phyloP scores from a whole-genome alignment of 768 basidiomycete species.

The Suillus discolor region DNA sequence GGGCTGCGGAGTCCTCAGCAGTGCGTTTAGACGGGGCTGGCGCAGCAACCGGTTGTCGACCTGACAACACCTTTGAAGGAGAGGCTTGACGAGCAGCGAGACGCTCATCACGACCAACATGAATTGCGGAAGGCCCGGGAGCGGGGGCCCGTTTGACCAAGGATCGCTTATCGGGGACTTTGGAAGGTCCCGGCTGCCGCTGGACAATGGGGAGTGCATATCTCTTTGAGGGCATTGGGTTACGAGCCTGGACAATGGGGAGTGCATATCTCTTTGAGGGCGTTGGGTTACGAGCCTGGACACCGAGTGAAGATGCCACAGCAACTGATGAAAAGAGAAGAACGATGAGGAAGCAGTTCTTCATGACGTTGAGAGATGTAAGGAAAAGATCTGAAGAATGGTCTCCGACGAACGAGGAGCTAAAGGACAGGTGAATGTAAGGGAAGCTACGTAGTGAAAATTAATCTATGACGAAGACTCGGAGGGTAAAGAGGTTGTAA shows the following conservation, averaged over 20 bases:
- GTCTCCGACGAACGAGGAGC: background rate
- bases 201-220: conserved; percentile 4
- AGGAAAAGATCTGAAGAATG: background rate
- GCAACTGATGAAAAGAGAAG: conserved; percentile 7
- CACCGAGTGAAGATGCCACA: background rate
- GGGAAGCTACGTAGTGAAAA: background rate
- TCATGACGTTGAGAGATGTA: background rate
- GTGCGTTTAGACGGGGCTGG: conserved; percentile 7
- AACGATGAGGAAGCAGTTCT: conserved; percentile 9
- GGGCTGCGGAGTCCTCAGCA: background rate
- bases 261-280: conserved; percentile 11
- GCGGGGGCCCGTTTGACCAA: background rate
- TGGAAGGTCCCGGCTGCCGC: background rate
- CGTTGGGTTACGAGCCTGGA: conserved; percentile 5
- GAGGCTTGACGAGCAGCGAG: conserved; percentile 4
- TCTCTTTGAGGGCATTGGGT: conserved; percentile 11
- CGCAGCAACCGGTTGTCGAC: background rate
- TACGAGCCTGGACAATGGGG: conserved; percentile 7
- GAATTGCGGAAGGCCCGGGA: background rate
- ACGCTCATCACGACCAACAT: background rate
- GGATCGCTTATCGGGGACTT: background rate
- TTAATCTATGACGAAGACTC: conserved; percentile 6
- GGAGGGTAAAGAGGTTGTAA: background rate
- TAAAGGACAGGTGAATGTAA: background rate
- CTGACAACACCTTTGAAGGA: conserved; percentile 7